A percentile compares a stretch with the other conserved stretches of the same genome.
Conservation (phyloP, 257 asterid species). For the Coffea eugenioides region DNA sequence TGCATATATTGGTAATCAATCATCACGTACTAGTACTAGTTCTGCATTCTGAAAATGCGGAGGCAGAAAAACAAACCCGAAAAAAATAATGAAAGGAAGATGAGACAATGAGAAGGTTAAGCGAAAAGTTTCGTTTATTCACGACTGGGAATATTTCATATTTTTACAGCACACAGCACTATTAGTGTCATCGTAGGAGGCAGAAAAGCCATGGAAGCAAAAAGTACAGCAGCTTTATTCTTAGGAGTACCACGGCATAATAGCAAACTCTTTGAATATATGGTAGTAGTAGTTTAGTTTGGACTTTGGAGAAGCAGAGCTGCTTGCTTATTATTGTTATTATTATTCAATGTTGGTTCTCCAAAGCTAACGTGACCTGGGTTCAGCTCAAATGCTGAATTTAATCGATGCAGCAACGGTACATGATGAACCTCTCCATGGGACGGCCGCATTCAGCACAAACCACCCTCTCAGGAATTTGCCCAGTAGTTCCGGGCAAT, state of each 20-base stretch:
- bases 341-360: neutral
- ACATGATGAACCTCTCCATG: conserved; percentile 84
- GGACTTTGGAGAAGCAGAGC: neutral
- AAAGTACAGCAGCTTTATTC: neutral
- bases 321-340: neutral
- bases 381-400: conserved; percentile 1
- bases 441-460: conserved; percentile 73
- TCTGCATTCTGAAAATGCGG: too few species aligned
- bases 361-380: neutral
- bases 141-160: neutral
- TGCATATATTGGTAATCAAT: too few species aligned
- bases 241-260: neutral
- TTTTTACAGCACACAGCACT: neutral
- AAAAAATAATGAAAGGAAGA: neutral
- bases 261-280: neutral
- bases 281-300: neutral
- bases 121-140: neutral
- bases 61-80: too few species aligned
- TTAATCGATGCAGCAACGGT: conserved; percentile 80
- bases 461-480: conserved; percentile 61
- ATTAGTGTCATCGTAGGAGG: neutral
- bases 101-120: neutral
- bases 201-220: neutral
- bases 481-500: conserved; percentile 56
- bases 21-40: too few species aligned